These are phyloP conservation scores for Eucalyptus polybractea DNA, from an alignment of 345 rosid genomes.

Conservation along the genomic window DNA sequence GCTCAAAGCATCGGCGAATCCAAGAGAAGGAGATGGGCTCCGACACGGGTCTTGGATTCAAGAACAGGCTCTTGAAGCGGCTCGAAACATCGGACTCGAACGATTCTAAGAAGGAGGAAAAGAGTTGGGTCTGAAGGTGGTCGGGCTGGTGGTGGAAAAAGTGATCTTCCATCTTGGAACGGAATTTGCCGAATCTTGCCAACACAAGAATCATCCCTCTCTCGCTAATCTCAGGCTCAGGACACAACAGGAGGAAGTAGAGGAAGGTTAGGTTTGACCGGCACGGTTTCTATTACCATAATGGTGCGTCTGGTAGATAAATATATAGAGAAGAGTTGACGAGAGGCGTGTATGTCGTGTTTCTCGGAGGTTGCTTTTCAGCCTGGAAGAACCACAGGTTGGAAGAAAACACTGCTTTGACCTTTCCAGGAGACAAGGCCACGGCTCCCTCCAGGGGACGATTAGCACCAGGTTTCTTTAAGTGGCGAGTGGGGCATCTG, in stretches of 20 bases:
- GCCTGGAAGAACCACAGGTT: neutral
- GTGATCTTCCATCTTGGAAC: slow-evolving; percentile 20
- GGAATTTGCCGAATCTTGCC: slow-evolving; percentile 17
- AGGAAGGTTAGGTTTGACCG: neutral
- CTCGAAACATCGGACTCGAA: slow-evolving; percentile 14
- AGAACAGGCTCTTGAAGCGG: slow-evolving; percentile 3
- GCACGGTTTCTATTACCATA: neutral
- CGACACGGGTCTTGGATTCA: slow-evolving; percentile 3
- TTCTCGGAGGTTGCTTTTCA: neutral
- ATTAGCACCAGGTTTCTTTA: neutral
- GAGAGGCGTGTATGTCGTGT: neutral
- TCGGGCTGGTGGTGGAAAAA: neutral
- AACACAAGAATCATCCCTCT: slow-evolving; percentile 18
- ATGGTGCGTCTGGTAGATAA: fast-evolving
- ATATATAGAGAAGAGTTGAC: neutral
- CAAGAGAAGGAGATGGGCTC: slow-evolving; percentile 20
- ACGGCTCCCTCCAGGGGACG: neutral
- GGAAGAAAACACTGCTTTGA: neutral
- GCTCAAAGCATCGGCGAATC: slow-evolving; percentile 29
- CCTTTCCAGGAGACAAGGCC: neutral
- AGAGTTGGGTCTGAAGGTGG: slow-evolving; percentile 1
- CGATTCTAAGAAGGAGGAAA: neutral
- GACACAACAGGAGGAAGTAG: neutral
- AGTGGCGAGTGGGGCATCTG: neutral
- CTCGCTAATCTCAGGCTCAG: neutral